Percentiles rank a stretch among this genome's conserved stretches.
These are phyloP conservation scores for Volvox reticuliferus DNA, from an alignment of 139 green algal genomes.

Conservation along the genomic window DNA sequence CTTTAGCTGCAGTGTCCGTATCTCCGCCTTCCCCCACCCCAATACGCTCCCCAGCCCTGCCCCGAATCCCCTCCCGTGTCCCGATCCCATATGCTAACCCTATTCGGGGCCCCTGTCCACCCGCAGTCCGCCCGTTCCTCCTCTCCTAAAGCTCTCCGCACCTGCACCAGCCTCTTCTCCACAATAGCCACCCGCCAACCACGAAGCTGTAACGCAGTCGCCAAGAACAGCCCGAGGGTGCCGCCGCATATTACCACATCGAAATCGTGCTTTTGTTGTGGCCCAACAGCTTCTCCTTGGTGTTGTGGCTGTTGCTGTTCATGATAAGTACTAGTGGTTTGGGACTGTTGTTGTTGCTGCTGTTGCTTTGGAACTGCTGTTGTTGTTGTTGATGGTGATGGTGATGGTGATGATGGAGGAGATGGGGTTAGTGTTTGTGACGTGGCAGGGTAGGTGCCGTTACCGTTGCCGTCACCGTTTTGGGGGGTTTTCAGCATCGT, in stretches of 20 bases:
- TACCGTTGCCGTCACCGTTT: too few species aligned
- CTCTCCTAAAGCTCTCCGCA: background rate
- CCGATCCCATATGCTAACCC: too few species aligned
- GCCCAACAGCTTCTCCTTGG: too few species aligned
- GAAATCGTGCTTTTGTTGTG: conserved; percentile 56
- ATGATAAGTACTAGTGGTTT: too few species aligned
- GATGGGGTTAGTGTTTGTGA: background rate
- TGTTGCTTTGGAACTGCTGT: background rate
- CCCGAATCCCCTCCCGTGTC: too few species aligned
- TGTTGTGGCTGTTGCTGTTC: background rate
- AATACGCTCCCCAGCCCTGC: too few species aligned
- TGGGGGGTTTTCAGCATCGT: too few species aligned
- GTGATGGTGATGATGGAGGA: background rate
- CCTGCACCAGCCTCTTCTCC: conserved; percentile 71
- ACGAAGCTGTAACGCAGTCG: conserved; percentile 75
- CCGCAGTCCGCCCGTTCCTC: too few species aligned
- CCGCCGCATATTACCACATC: conserved; percentile 90
- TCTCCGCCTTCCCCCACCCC: too few species aligned
- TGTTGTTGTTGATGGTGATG: background rate
- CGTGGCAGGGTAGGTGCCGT: background rate
- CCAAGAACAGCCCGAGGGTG: conserved; percentile 90
- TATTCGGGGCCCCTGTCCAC: too few species aligned
- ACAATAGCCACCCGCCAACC: conserved; percentile 71
- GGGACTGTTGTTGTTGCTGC: background rate
- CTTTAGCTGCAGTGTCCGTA: too few species aligned